Percentiles rank a stretch among this genome's conserved stretches.
Conservation (phyloP, 2,329 filamentous ascomycete species). For the Paraconiothyrium sp. region DNA sequence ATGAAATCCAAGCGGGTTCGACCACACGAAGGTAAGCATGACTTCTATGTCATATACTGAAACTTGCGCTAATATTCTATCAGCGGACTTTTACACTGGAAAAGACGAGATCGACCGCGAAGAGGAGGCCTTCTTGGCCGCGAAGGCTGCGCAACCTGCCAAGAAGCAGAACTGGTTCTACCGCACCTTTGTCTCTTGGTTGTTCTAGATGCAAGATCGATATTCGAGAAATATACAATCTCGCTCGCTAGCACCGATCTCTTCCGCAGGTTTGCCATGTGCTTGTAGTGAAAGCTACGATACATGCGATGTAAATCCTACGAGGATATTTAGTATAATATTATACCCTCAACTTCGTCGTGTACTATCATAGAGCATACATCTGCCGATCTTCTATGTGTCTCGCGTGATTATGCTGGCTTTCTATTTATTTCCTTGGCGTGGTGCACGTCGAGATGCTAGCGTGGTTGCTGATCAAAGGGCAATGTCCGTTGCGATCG, state of each 20-base stretch:
- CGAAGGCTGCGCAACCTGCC: slow-evolving; percentile 54
- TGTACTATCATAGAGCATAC: neutral
- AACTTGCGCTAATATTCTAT: slow-evolving; percentile 53
- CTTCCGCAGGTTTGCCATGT: neutral
- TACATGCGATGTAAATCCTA: neutral
- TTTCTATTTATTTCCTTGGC: neutral
- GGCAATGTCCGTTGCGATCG: neutral
- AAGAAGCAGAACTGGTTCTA: slow-evolving; percentile 63
- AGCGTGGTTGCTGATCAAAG: neutral
- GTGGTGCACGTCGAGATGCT: neutral
- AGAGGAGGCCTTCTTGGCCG: slow-evolving; percentile 73
- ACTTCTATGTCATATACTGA: slow-evolving; percentile 51
- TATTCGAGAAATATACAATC: neutral
- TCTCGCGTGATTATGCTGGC: neutral
- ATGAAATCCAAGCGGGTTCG: slow-evolving; percentile 53
- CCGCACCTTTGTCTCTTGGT: slow-evolving; percentile 66
- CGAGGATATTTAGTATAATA: neutral
- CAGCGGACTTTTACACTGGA: slow-evolving; percentile 74
- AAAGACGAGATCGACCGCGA: slow-evolving; percentile 79
- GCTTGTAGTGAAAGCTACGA: neutral
- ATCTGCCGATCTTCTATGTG: neutral
- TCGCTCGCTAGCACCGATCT: neutral
- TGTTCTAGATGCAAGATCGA: slow-evolving; percentile 59
- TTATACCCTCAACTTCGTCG: slow-evolving; percentile 1
- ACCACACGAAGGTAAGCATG: slow-evolving; percentile 16